A percentile compares a stretch with the other conserved stretches of the same genome.
Conservation (phyloP, 2,329 filamentous ascomycete genomes). For the Diplocarpon mali region DNA sequence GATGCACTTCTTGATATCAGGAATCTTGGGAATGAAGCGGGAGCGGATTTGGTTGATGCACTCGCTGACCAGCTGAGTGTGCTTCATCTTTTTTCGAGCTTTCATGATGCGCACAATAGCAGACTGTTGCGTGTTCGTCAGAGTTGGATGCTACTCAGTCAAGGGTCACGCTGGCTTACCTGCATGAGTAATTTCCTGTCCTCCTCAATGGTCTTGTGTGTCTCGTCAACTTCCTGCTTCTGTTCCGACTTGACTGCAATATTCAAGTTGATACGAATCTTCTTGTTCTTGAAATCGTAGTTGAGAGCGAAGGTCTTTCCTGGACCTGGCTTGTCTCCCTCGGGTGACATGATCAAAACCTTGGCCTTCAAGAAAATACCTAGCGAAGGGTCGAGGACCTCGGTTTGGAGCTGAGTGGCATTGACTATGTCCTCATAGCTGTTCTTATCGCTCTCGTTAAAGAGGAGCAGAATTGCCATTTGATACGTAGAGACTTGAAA, state of each 20-base stretch:
- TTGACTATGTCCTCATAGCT: slow-evolving; percentile 80
- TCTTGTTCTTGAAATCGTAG: slow-evolving; percentile 96
- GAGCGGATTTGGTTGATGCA: slow-evolving; percentile 91
- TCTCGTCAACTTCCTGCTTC: slow-evolving; percentile 93
- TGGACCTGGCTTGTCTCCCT: slow-evolving; percentile 63
- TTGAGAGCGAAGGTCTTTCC: slow-evolving; percentile 79
- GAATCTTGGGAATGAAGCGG: slow-evolving; percentile 84
- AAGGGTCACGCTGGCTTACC: slow-evolving; percentile 44
- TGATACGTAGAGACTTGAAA: slow-evolving; percentile 98
- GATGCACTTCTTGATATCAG: slow-evolving; percentile 99
- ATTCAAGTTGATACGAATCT: slow-evolving; percentile 93
- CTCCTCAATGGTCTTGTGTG: slow-evolving; percentile 98
- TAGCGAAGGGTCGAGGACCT: slow-evolving; percentile 78
- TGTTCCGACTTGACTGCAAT: slow-evolving; percentile 89
- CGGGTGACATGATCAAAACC: slow-evolving; percentile 63
- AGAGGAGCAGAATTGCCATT: slow-evolving; percentile 89
- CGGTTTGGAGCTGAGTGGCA: slow-evolving; percentile 66
- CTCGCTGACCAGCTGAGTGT: slow-evolving; percentile 85
- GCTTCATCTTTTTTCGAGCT: slow-evolving; percentile 97
- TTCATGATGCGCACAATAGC: slow-evolving; percentile 99
- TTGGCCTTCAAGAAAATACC: slow-evolving; percentile 87
- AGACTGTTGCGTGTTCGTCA: slow-evolving; percentile 49
- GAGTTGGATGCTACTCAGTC: not conserved
- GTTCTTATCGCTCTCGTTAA: slow-evolving; percentile 82
- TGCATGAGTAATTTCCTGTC: slow-evolving; percentile 93